Evolutionary conservation across 352 stramenopile genomes (phyloP).

Genomic region (Phytophthora vignae): DNA sequence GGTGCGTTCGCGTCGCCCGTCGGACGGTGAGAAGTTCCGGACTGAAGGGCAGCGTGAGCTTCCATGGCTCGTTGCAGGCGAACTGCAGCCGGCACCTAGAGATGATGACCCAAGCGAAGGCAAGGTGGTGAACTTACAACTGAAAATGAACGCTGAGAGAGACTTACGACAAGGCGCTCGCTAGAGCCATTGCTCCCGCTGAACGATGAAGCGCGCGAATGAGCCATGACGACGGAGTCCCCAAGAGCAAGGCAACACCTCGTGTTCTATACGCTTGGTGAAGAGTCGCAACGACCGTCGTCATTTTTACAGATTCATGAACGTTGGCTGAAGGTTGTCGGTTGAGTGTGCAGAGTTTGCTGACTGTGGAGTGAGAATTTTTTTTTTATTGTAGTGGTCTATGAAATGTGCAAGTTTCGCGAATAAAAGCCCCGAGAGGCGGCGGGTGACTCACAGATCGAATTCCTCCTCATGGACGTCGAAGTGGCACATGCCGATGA

Average conservation of each 20-base stretch:
- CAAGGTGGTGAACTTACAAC: background rate
- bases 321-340: too few species aligned
- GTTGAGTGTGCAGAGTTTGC: too few species aligned
- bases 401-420: background rate
- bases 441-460: background rate
- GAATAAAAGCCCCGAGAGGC: background rate
- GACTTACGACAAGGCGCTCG: conserved; percentile 16
- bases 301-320: background rate
- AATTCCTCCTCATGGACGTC: background rate
- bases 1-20: background rate
- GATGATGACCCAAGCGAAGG: background rate
- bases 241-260: background rate
- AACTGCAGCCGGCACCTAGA: conserved; percentile 30
- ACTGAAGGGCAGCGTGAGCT: conserved; percentile 32
- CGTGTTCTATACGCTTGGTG: background rate
- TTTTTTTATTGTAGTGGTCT: background rate
- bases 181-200: conserved; percentile 14
- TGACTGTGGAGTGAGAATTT: background rate
- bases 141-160: background rate
- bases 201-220: conserved; percentile 28
- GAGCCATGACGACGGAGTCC: conserved; percentile 10
- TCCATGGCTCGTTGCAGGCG: conserved; percentile 47
- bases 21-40: conserved; percentile 1
- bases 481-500: background rate
- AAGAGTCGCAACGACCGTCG: conserved; percentile 8